Evolutionary conservation across 306 rosid species (phyloP).

Genomic region (Quercus berberidifolia): DNA sequence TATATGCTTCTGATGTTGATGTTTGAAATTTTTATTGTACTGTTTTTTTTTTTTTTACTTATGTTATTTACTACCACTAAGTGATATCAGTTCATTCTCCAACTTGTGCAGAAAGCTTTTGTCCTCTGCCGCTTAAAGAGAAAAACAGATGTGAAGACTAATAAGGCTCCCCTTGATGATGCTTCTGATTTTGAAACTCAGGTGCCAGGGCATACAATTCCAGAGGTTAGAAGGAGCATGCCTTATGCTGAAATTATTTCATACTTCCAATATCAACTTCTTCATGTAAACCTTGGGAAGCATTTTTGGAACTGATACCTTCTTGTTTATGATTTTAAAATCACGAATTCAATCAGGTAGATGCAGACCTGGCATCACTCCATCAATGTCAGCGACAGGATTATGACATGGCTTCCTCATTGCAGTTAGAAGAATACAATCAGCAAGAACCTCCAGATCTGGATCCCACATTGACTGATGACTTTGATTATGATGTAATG

Average conservation of each 20-base stretch:
- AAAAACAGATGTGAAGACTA: conserved; percentile 15
- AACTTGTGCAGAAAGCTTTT: conserved; percentile 38
- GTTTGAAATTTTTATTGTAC: background rate
- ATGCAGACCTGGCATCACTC: background rate
- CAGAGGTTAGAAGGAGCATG: conserved; percentile 34
- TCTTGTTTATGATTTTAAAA: conserved; percentile 3
- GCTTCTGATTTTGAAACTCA: conserved; percentile 14
- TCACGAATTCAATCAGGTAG: conserved; percentile 1
- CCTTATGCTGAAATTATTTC: background rate
- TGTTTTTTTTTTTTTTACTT: background rate
- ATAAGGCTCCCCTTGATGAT: conserved; percentile 9
- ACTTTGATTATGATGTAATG: no score
- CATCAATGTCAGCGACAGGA: background rate
- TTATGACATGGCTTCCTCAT: background rate
- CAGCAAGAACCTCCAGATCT: background rate
- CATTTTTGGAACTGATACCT: background rate
- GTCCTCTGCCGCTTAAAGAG: conserved; percentile 47
- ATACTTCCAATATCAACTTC: background rate
- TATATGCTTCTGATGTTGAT: conserved; percentile 3
- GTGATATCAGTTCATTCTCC: conserved; percentile 6
- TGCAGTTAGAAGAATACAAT: background rate
- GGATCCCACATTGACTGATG: background rate
- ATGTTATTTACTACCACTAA: background rate
- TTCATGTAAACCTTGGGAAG: background rate
- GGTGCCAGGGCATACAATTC: background rate